Base-by-base conservation (phyloP, 805 yeast species). In the Allodekkera sacchari region DNA sequence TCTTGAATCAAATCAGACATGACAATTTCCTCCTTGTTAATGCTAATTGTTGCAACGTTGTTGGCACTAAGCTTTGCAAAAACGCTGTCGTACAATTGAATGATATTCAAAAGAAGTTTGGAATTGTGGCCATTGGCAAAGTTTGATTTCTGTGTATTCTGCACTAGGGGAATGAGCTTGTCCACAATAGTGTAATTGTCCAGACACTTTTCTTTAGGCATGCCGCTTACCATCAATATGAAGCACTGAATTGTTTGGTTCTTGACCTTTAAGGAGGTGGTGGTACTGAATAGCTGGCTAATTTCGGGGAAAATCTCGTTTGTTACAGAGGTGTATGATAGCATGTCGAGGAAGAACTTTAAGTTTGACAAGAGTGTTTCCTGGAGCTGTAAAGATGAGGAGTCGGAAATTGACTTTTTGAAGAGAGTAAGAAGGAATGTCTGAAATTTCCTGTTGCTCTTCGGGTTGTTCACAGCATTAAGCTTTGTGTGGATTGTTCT, bases 231-330 rank as follows among this genome's bases (percentile, higher is more conserved):
- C 45, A 87, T 56, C 28, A 59, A 48, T 10, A 70, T 64, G 44
- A 87, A 76, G 1, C 83, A 66, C 13, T 65, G 59, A 15, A 85
- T 63, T 2, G 92, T 72, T 11, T 73, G 66, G 12, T 80, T 61
- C 47, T 92, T 89, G 18, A 92, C 81, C 5, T 82, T 74, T 21
- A 88, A 62, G 18, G 92, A 74, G 0, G 88, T 83, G 1, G 98
- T 92, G 27, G 84, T 80, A 23, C 85, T 71, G 56, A 89, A 92
- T 6, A 84, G 68, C 27, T 66, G 68, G 27, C 84, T 71, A 12
- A 85, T 62, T 27, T 74, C 58, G 2, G 95, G 94, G 51, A 83
- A 74, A n/a, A 87, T 59, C 20, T 73, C 71, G 43, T 75, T 78
- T 43, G 89, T 85, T 35, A 87, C 66, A 13, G 77, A 70, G 8